Percentiles rank a stretch among this genome's conserved stretches.
phyloP scores from a whole-genome alignment of 139 green algal genomes.

The Micractinium sp. region DNA sequence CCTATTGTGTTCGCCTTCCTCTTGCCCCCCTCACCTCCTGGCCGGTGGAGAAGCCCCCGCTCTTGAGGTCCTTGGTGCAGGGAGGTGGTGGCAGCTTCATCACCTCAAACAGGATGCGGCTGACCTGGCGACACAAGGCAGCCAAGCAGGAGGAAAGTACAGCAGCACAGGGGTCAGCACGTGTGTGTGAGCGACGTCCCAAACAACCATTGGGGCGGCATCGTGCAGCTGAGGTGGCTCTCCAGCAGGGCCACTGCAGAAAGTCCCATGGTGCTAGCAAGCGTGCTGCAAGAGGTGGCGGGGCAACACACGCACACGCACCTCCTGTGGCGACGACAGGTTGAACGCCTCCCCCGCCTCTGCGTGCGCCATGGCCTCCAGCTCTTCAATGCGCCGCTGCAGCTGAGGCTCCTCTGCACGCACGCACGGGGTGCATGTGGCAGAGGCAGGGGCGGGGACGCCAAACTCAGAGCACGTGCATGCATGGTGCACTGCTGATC shows the following conservation, averaged over 20 bases:
- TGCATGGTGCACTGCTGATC: not conserved
- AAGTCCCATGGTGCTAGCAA: not conserved
- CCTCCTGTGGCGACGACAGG: slow-evolving; percentile 43
- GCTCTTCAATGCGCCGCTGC: slow-evolving; percentile 56
- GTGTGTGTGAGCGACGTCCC: too few relatives aligned
- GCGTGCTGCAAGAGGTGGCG: not conserved
- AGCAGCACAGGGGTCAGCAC: not conserved
- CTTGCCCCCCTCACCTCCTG: slow-evolving; percentile 10
- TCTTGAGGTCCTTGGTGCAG: slow-evolving; percentile 31
- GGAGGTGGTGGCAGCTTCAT: slow-evolving; percentile 73
- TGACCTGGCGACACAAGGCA: slow-evolving; percentile 4
- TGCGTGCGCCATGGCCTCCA: slow-evolving; percentile 51
- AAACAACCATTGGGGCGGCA: too few relatives aligned
- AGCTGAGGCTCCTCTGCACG: slow-evolving; percentile 53
- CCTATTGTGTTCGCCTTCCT: too few relatives aligned
- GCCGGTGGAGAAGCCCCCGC: slow-evolving; percentile 49
- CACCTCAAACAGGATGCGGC: slow-evolving; percentile 65
- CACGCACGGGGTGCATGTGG: not conserved
- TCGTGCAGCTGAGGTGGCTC: too few relatives aligned
- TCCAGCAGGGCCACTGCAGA: not conserved
- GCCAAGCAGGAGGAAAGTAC: not conserved
- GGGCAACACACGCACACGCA: not conserved
- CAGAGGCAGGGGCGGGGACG: not conserved
- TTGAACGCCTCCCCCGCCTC: slow-evolving; percentile 41
- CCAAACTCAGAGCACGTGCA: not conserved